Evolutionary conservation across 2,329 filamentous ascomycete species (phyloP).

Genomic region (Botrytis deweyae): DNA sequence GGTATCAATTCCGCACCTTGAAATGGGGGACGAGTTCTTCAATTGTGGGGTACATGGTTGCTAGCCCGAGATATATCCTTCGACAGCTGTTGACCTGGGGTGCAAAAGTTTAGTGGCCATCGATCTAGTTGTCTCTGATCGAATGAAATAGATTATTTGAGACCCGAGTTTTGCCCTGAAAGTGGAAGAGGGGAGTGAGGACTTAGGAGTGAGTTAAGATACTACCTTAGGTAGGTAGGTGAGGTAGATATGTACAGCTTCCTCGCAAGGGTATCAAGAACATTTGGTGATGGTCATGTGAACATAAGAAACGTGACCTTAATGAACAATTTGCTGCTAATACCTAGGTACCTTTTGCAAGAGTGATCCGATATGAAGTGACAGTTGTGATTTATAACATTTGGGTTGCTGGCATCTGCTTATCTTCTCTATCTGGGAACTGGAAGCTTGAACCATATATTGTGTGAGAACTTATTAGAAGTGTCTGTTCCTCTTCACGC

Average conservation of each 20-base stretch:
- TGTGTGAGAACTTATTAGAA: not conserved
- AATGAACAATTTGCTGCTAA: not conserved
- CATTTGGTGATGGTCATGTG: not conserved
- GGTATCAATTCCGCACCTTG: not conserved
- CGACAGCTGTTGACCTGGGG: not conserved
- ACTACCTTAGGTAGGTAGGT: no score
- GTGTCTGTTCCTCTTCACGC: not conserved
- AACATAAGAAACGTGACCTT: not conserved
- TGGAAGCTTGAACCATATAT: not conserved
- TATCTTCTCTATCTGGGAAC: not conserved
- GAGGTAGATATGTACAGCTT: not conserved
- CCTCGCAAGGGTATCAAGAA: not conserved
- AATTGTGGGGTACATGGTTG: slow-evolving; percentile 1
- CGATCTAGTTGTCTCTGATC: not conserved
- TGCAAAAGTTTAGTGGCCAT: not conserved
- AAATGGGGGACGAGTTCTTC: slow-evolving; percentile 9
- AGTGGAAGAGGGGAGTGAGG: not conserved
- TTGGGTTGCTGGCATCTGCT: not conserved
- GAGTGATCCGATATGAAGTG: not conserved
- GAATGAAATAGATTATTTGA: not conserved
- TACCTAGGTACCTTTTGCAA: not conserved
- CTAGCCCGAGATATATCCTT: slow-evolving; percentile 2
- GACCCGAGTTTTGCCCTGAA: slow-evolving; percentile 2
- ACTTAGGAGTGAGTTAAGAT: not conserved
- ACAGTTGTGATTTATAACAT: not conserved